A percentile compares a stretch with the other conserved stretches of the same genome.
Conservation (phyloP, 2,329 filamentous ascomycete genomes). For the Zarea fungicola region DNA sequence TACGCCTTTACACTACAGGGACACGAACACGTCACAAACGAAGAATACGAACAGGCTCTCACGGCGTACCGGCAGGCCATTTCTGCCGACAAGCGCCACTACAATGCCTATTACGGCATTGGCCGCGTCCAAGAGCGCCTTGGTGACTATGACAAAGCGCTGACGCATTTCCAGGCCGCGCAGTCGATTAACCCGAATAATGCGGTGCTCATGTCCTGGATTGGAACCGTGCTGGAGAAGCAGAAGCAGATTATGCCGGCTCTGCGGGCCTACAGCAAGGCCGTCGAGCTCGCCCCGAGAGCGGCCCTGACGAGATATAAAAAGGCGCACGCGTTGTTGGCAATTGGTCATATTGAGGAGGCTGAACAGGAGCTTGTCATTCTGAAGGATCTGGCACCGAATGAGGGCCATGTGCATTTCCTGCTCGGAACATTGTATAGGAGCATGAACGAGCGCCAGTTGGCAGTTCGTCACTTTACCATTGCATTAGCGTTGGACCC, state of each 20-base stretch:
- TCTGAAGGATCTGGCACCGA: slow-evolving; percentile 86
- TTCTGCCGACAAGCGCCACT: slow-evolving; percentile 80
- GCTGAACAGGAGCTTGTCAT: slow-evolving; percentile 79
- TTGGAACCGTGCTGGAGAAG: slow-evolving; percentile 84
- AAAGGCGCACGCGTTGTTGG: slow-evolving; percentile 82
- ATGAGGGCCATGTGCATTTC: slow-evolving; percentile 95
- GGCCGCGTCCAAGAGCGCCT: slow-evolving; percentile 81
- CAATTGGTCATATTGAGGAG: slow-evolving; percentile 61
- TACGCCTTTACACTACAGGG: slow-evolving; percentile 95
- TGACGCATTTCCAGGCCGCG: slow-evolving; percentile 85
- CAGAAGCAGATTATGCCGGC: slow-evolving; percentile 77
- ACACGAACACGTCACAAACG: slow-evolving; percentile 91
- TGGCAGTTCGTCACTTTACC: slow-evolving; percentile 90
- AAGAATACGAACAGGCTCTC: slow-evolving; percentile 94
- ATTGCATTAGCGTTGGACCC: slow-evolving; percentile 93
- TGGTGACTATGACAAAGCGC: slow-evolving; percentile 85
- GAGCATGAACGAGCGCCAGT: slow-evolving; percentile 63
- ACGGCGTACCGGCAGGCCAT: slow-evolving; percentile 83
- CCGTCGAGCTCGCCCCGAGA: slow-evolving; percentile 73
- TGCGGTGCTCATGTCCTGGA: slow-evolving; percentile 84
- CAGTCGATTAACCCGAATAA: slow-evolving; percentile 90
- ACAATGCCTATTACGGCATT: slow-evolving; percentile 97
- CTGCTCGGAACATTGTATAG: slow-evolving; percentile 81
- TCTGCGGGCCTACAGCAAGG: slow-evolving; percentile 74
- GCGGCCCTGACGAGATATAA: slow-evolving; percentile 85